Percentiles rank a stretch among this genome's conserved stretches.
These are phyloP conservation scores for Schoenoplectus triqueter DNA, from an alignment of 202 grass and related monocot genomes.

Conservation along the genomic window DNA sequence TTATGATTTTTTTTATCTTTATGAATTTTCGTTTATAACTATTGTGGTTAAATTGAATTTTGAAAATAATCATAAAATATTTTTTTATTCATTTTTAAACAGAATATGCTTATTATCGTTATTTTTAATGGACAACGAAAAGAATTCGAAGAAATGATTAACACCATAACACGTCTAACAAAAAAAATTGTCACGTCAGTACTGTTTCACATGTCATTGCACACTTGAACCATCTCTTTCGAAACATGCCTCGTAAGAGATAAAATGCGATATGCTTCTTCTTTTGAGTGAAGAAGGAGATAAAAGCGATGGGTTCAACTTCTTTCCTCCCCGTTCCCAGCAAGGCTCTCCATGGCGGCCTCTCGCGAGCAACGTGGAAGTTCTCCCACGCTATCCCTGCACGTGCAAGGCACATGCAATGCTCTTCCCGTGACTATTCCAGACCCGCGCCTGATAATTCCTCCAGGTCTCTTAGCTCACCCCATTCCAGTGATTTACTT, in stretches of 20 bases:
- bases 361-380: constrained; percentile 13
- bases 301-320: constrained; percentile 26
- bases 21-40: no score
- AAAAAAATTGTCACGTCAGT: background rate
- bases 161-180: background rate
- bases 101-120: no score
- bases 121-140: no score
- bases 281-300: constrained; percentile 18
- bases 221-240: background rate
- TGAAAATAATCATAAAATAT: no score
- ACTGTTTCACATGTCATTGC: background rate
- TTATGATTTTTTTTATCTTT: no score
- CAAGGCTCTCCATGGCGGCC: background rate
- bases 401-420: constrained; percentile 38
- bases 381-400: background rate
- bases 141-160: background rate
- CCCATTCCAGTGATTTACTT: background rate
- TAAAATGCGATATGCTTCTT: background rate
- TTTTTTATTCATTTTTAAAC: no score
- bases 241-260: background rate
- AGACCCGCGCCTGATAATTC: constrained; percentile 44
- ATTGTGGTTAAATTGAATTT: no score
- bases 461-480: constrained; percentile 46
- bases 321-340: background rate
- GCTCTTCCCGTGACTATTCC: constrained; percentile 56